Evolutionary conservation across 2,329 filamentous ascomycete genomes (phyloP).

Genomic region (Lithohypha guttulata): DNA sequence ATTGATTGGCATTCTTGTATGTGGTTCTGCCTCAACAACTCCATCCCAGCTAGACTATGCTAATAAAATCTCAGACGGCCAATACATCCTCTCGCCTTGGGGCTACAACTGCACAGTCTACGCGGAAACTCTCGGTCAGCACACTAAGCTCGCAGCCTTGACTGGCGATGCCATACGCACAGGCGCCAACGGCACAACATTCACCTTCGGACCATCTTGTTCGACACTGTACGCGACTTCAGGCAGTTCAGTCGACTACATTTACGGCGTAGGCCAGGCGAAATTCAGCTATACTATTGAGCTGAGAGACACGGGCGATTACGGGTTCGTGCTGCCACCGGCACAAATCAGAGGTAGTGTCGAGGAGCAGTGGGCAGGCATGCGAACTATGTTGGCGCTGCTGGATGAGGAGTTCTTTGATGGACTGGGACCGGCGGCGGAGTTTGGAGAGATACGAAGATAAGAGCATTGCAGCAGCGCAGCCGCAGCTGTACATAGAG

Average conservation of each 20-base stretch:
- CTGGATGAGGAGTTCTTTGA: no score
- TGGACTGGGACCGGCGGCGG: no score
- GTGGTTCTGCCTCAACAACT: no score
- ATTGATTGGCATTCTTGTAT: constrained; percentile 58
- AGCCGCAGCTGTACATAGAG: no score
- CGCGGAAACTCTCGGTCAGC: constrained; percentile 38
- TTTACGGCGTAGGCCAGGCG: constrained; percentile 33
- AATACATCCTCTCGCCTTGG: constrained; percentile 47
- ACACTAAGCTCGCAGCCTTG: constrained; percentile 40
- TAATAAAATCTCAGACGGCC: no score
- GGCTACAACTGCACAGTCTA: constrained; percentile 47
- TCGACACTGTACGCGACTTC: constrained; percentile 49
- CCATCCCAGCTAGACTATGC: no score
- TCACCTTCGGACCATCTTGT: constrained; percentile 42
- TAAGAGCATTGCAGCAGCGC: no score
- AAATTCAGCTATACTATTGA: constrained; percentile 41
- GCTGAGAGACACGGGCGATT: constrained; percentile 38
- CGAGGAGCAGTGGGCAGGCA: no score
- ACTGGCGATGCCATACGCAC: constrained; percentile 46
- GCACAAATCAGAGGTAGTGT: no score
- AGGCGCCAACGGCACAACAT: constrained; percentile 37
- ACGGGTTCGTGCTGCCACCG: constrained; percentile 43
- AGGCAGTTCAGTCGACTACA: constrained; percentile 33
- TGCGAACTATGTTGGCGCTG: no score
- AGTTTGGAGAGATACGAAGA: no score